Conservation (phyloP, 257 asterid species). For the Ballota nigra region DNA sequence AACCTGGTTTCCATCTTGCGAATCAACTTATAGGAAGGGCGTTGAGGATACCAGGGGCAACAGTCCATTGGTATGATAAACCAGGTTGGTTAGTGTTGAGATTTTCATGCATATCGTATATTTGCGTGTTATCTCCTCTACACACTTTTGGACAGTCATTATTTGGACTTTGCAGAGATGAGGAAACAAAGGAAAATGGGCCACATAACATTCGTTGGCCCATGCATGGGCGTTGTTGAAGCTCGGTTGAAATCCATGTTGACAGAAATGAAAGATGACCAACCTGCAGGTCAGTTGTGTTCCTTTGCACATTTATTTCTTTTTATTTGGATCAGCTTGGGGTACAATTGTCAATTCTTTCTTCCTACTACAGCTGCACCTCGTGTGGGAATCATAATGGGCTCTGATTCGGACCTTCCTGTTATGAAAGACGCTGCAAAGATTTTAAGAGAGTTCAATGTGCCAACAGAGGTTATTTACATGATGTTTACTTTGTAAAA, state of each 20-base stretch:
- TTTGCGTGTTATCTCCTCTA: background rate
- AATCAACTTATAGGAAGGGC: constrained; percentile 73
- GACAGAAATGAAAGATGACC: constrained; percentile 37
- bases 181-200: constrained; percentile 99
- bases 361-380: constrained; percentile 50
- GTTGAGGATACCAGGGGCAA: constrained; percentile 73
- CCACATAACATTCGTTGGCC: constrained; percentile 85
- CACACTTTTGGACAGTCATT: background rate
- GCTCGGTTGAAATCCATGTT: constrained; percentile 59
- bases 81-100: constrained; percentile 64
- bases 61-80: constrained; percentile 97
- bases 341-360: background rate
- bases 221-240: constrained; percentile 78
- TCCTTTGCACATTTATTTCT: background rate
- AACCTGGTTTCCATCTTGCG: constrained; percentile 69
- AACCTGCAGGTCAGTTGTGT: constrained; percentile 50
- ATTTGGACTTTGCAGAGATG: constrained; percentile 53
- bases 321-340: background rate
- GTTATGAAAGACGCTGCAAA: constrained; percentile 97
- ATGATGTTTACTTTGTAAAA: background rate
- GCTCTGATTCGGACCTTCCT: constrained; percentile 97
- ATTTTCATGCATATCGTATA: background rate
- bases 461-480: constrained; percentile 73
- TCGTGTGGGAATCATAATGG: constrained; percentile 97
- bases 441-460: constrained; percentile 72